Base-by-base conservation (phyloP, 805 yeast genomes). In the Metschnikowia santaceciliae region DNA sequence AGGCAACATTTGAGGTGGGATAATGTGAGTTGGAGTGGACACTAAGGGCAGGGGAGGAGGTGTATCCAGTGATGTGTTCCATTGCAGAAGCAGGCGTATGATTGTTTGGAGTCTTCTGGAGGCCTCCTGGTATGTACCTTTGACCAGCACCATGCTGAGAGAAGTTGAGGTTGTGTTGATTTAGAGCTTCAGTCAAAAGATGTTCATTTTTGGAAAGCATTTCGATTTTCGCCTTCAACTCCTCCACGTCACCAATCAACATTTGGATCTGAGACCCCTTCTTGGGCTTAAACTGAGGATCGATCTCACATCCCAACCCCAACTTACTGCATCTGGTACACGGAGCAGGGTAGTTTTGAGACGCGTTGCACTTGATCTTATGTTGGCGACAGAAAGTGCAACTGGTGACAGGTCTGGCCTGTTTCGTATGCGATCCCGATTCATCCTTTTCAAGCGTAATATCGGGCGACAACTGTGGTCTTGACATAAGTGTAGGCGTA, bases 341-440 rank as follows among this genome's bases (percentile, higher is more conserved):
- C 0, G 96, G 87, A 6, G 75, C 72, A 0, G 97, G 97, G 57
- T 79, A 86, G 55, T 84, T 81, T 20, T 86, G 91, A 2, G 89
- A 80, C 1, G 97, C 97, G 64, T 91, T 89, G 69, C 97, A 91
- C 64, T 86, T 87, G 66, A 91, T 90, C 68, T 91, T 91, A 66
- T 90, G 97, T 64, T 91, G 97, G 47, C 97, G 81, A 64, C 97
- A 91, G 65, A 90, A 94, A 0, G 96, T 88, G 64, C 97, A 91
- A 3, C 96, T 86, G 0, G 96, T 89, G 1, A 90, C 95, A 0
- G 96, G 96, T 50, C 97, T 71, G 0, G 75, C 65, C 49, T 66
- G 70, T 54, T 68, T 69, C 42, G 62, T 54, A 14, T 57, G 48
- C 7, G 45, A 22, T 1, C 37, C 45, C 17, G 42, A 35, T 8